Conservation (phyloP, 305 asterid species). For the Solanum aculeatissimum region DNA sequence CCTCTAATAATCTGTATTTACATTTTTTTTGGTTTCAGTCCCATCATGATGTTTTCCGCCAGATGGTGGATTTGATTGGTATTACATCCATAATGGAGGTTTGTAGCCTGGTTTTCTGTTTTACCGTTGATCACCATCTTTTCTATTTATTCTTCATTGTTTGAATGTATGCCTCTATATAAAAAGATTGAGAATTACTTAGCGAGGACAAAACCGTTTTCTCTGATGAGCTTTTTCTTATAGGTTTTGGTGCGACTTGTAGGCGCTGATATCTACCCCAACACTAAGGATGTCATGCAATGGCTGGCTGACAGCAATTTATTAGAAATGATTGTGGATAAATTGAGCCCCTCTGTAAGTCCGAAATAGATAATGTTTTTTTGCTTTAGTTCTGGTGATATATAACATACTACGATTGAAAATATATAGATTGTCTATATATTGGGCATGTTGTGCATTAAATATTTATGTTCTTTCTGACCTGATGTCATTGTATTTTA, state of each 20-base stretch:
- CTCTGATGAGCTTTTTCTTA: slow-evolving; percentile 17
- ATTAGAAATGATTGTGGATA: slow-evolving; percentile 95
- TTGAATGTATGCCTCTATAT: not conserved
- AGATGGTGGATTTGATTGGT: slow-evolving; percentile 96
- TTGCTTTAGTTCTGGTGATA: not conserved
- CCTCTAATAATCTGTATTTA: not conserved
- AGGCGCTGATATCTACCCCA: slow-evolving; percentile 79
- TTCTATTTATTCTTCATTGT: not conserved
- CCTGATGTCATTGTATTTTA: not conserved
- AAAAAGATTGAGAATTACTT: not conserved
- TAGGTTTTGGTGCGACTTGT: slow-evolving; percentile 97
- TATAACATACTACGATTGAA: not conserved
- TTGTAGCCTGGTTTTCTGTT: not conserved
- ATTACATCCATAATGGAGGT: slow-evolving; percentile 99
- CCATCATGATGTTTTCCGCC: slow-evolving; percentile 67
- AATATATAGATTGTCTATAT: not conserved
- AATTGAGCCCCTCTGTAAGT: slow-evolving; percentile 67
- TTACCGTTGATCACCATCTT: not conserved
- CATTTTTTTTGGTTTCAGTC: slow-evolving; percentile 28
- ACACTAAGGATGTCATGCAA: slow-evolving; percentile 81
- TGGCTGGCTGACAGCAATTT: slow-evolving; percentile 96
- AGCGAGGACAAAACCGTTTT: not conserved
- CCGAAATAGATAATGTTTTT: not conserved
- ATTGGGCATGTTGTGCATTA: not conserved
- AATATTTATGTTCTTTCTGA: not conserved